A percentile compares a stretch with the other conserved stretches of the same genome.
Evolutionary conservation across 495 filamentous ascomycete species (phyloP).

Genomic region (Neurospora sp.): DNA sequence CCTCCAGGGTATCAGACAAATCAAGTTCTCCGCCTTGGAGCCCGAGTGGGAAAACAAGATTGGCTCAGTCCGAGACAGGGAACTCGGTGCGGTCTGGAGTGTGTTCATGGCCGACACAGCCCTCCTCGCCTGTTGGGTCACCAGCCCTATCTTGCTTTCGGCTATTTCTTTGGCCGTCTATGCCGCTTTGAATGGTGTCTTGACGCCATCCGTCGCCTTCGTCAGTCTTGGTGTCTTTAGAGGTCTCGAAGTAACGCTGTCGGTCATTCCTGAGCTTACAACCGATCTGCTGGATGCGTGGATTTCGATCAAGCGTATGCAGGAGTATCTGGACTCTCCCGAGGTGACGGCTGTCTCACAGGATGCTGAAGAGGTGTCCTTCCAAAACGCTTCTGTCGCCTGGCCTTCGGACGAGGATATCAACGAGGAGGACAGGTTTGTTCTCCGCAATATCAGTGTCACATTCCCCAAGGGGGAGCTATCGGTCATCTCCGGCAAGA

Average conservation of each 20-base stretch:
- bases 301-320: conserved; percentile 64
- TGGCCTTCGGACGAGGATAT: conserved; percentile 57
- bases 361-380: conserved; percentile 48
- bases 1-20: conserved; percentile 73
- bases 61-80: conserved; percentile 49
- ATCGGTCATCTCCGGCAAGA: conserved; percentile 61
- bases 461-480: conserved; percentile 57
- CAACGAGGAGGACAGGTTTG: conserved; percentile 46
- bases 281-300: conserved; percentile 61
- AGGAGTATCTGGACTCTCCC: conserved; percentile 55
- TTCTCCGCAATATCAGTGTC: conserved; percentile 52
- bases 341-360: conserved; percentile 53
- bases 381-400: conserved; percentile 59
- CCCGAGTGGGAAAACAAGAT: conserved; percentile 71
- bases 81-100: conserved; percentile 56
- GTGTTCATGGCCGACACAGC: conserved; percentile 51
- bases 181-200: conserved; percentile 46
- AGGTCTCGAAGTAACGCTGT: conserved; percentile 58
- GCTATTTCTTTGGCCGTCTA: conserved; percentile 63
- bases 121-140: conserved; percentile 58
- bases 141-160: conserved; percentile 63
- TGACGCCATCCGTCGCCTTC: conserved; percentile 71
- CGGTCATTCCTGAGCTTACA: conserved; percentile 62
- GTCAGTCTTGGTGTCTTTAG: conserved; percentile 69
- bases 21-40: conserved; percentile 83